phyloP scores from a whole-genome alignment of 1,284 basidiomycete genomes.

The Agroathelia rolfsii region DNA sequence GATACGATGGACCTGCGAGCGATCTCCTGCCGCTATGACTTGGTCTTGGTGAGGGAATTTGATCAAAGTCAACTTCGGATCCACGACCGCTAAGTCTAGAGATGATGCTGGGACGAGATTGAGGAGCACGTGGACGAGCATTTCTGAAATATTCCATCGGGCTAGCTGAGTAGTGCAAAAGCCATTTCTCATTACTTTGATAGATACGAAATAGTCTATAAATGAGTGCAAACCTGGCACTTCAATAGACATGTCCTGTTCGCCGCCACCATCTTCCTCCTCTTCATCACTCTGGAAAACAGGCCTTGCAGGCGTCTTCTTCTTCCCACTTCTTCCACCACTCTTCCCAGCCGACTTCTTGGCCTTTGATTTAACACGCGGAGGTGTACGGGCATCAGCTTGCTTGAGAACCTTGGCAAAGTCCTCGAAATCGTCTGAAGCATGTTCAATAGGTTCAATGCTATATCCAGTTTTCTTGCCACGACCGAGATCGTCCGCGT shows the following conservation, averaged over 20 bases:
- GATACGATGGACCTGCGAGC: conserved; percentile 35
- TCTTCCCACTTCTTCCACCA: conserved; percentile 33
- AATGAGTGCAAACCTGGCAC: conserved; percentile 25
- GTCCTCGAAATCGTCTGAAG: conserved; percentile 79
- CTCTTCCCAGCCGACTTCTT: conserved; percentile 13
- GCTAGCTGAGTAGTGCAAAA: conserved; percentile 22
- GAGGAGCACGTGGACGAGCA: conserved; percentile 34
- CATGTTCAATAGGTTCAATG: conserved; percentile 56
- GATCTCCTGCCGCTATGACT: conserved; percentile 25
- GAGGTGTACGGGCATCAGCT: conserved; percentile 54
- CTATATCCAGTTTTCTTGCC: conserved; percentile 70
- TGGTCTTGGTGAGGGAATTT: conserved; percentile 54
- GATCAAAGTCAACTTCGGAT: conserved; percentile 54
- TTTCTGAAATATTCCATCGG: conserved; percentile 48
- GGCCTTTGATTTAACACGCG: conserved; percentile 35
- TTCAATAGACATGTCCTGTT: conserved; percentile 32
- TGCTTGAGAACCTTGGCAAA: conserved; percentile 68
- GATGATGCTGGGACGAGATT: conserved; percentile 30
- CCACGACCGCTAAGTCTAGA: conserved; percentile 40
- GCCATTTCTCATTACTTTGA: not conserved
- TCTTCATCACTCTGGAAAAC: conserved; percentile 25
- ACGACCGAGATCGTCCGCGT: conserved; percentile 60
- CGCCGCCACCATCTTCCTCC: conserved; percentile 55
- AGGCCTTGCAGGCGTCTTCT: conserved; percentile 26
- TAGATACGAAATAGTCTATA: not conserved